Conservation (phyloP, 2,329 filamentous ascomycete species). For the Fusarium bulbicola region DNA sequence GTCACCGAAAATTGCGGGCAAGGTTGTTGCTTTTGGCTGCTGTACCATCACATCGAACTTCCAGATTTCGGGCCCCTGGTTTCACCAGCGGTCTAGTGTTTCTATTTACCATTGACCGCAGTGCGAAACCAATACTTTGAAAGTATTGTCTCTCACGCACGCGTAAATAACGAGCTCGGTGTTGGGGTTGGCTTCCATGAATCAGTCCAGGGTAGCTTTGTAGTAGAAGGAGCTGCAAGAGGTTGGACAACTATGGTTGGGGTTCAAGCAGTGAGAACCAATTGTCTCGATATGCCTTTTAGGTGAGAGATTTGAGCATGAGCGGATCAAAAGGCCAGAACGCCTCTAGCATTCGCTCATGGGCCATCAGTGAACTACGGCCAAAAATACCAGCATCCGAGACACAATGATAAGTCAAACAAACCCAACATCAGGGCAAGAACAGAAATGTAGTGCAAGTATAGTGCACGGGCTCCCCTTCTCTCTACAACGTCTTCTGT, state of each 20-base stretch:
- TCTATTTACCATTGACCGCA: slow-evolving; percentile 14
- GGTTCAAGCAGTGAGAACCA: neutral
- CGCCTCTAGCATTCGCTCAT: neutral
- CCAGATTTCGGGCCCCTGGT: neutral
- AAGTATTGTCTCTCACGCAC: neutral
- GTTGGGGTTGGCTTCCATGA: neutral
- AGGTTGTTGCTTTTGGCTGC: neutral
- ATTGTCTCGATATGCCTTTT: neutral
- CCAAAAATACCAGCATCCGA: neutral
- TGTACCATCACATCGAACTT: neutral
- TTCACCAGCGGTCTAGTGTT: slow-evolving; percentile 19
- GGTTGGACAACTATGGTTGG: neutral
- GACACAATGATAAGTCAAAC: neutral
- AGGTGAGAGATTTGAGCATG: neutral
- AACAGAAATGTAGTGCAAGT: neutral
- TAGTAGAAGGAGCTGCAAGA: neutral
- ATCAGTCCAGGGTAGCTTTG: slow-evolving; percentile 3
- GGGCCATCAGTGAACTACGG: neutral
- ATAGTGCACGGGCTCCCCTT: neutral
- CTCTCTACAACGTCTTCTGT: slow-evolving; percentile 1
- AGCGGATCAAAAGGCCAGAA: neutral
- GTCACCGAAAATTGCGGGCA: neutral
- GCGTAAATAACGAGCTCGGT: neutral
- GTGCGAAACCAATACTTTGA: slow-evolving; percentile 17
- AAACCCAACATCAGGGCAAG: neutral